Evolutionary conservation across 148 eudicot genomes (phyloP), one percentile per base, ranked within the genome.

Genomic region (Nyssa sinensis): DNA sequence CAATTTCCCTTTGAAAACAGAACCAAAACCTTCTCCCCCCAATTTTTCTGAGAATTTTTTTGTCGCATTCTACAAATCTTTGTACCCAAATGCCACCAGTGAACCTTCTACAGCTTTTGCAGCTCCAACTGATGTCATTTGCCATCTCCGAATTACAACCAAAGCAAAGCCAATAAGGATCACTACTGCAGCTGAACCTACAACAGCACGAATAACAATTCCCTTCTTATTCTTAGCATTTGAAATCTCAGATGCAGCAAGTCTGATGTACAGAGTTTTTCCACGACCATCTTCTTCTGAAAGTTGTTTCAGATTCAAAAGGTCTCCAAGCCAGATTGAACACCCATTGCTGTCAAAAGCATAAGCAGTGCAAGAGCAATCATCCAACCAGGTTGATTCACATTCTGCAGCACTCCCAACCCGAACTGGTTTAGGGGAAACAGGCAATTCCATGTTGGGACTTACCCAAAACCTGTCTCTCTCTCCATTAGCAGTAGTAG

Each of bases 11-110:
- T 80, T 84, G 78, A 78, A 84, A 30, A 87, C 90, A 8, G 81
- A 82, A 63, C 90, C 90, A 49, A 85, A 87, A 2, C 90, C 83
- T 39, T 86, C 90, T 27, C 80, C 82, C 16, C 90, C 90, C 1
- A 87, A 41, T 61, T 75, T 85, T 44, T 82, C 78, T 12, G 86
- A 80, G 78, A 87, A 85, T 31, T 85, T 82, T 63, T 81, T 85
- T 5, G 86, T 87, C 24, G 88, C 86, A 49, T 8, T 66, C 39
- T 83, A 79, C 62, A 87, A 51, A 49, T 85, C 86, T 62, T 47
- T 75, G 49, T 76, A 85, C 3, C 71, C 59, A 74, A 82, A 87
- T 0, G 85, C 78, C 69, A 81, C 74, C 69, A 86, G 74, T 3
- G 82, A 74, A 23, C 87, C 89, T 41, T 84, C 89, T 16, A 81